Conservation (phyloP, 2,329 filamentous ascomycete species). For the Rutstroemia sydowiana region DNA sequence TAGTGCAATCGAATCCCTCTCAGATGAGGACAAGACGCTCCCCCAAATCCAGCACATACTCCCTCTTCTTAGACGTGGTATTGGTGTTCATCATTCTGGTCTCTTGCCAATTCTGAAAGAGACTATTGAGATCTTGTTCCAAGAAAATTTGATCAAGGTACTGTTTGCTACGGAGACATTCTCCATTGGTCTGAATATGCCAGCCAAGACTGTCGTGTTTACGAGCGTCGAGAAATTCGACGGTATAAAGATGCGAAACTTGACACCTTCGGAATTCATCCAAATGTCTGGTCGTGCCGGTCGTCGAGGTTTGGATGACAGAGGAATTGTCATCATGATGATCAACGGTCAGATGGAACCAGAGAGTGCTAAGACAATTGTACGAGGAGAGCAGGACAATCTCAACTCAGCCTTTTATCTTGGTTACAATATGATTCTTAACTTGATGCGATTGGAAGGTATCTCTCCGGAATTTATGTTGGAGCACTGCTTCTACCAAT, state of each 20-base stretch:
- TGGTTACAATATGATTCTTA: constrained; percentile 98
- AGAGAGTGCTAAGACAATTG: constrained; percentile 85
- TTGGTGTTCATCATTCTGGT: constrained; percentile 95
- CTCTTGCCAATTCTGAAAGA: constrained; percentile 94
- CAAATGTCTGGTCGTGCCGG: constrained; percentile 98
- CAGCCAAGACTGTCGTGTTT: constrained; percentile 98
- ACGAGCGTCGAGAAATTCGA: constrained; percentile 95
- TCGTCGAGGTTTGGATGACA: constrained; percentile 92
- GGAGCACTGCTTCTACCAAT: constrained; percentile 97
- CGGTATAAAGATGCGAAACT: constrained; percentile 68
- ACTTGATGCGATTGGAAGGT: constrained; percentile 94
- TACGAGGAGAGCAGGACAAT: constrained; percentile 92
- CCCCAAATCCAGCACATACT: constrained; percentile 89
- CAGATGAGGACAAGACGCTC: constrained; percentile 80
- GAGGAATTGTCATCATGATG: constrained; percentile 99
- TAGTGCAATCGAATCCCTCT: constrained; percentile 86
- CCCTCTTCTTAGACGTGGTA: constrained; percentile 80
- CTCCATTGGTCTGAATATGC: constrained; percentile 98
- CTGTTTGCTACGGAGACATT: constrained; percentile 98
- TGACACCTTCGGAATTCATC: constrained; percentile 93
- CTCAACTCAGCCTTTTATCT: constrained; percentile 97
- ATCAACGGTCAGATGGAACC: constrained; percentile 95
- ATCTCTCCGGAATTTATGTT: constrained; percentile 98
- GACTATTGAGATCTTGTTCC: constrained; percentile 97
- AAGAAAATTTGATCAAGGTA: constrained; percentile 96